Evolutionary conservation across 768 basidiomycete species (phyloP), one percentile per base, ranked within the genome.

Genomic region (Mycena haematopus): DNA sequence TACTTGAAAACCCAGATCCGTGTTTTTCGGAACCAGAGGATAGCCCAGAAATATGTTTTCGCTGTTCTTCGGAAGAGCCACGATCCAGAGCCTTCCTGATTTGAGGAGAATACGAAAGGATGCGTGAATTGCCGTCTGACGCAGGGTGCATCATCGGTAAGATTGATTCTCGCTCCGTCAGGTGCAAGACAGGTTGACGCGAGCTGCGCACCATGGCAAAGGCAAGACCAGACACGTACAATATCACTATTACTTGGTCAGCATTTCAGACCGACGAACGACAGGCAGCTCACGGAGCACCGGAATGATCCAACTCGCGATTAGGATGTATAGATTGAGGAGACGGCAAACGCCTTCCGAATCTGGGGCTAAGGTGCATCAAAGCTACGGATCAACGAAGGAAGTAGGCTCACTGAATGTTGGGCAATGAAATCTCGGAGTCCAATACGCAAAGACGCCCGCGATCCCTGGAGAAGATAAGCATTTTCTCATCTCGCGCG

Each of bases 231-330:
- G 57, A 60, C 8, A 76, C 70, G 58, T 86, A 86, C 21, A 75
- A 24, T n/a, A 79, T 29, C 44, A 84, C 85, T 85, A 46, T 38
- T 22, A 25, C 38, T 8, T 33, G 25, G 45, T 72, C 59, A 49
- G 55, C 50, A 45, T 45, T 40, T 19, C 40, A 15, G 35, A 19
- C 42, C 24, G 21, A 29, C 24, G 50, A 25, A 42, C n/a, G 62
- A 6, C 47, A 40, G n/a, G 25, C 2, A 6, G 74, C 86, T 64
- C 61, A 88, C 87, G 72, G 45, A 87, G 69, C 3, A 72, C 71
- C 24, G 87, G 87, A 52, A 79, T 72, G 42, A 85, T 67, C 87
- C 87, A 88, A 66, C 79, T 83, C 44, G 77, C 78, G 1, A 84
- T 66, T 52, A 85, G 60, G 36, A 86, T 80, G 64, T 79, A 86